These are phyloP conservation scores for Xylaria sp. DNA, from an alignment of 2,329 filamentous ascomycete species.

Conservation along the genomic window DNA sequence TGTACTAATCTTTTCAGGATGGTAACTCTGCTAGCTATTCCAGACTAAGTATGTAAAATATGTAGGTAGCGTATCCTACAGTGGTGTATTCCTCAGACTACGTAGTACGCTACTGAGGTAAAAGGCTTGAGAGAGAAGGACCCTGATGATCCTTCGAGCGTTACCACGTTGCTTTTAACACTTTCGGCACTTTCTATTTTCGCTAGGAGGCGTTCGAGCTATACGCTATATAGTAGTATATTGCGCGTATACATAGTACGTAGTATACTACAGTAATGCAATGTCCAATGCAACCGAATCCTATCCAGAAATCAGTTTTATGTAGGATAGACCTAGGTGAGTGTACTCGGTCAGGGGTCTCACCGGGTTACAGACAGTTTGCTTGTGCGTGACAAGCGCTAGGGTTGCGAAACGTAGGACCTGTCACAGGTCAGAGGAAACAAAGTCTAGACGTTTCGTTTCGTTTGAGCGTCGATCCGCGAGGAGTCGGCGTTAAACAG, in stretches of 20 bases:
- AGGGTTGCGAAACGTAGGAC: slow-evolving; percentile 26
- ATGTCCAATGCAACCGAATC: slow-evolving; percentile 11
- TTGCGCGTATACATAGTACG: slow-evolving; percentile 4
- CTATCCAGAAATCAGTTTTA: slow-evolving; percentile 7
- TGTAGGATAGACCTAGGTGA: slow-evolving; percentile 12
- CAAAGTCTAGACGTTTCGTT: slow-evolving; percentile 21
- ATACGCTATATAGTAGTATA: not conserved
- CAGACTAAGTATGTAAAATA: not conserved
- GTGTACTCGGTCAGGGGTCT: slow-evolving; percentile 9
- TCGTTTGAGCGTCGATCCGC: slow-evolving; percentile 10
- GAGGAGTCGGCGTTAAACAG: slow-evolving; percentile 14
- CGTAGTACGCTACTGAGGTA: slow-evolving; percentile 10
- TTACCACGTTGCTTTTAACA: not conserved
- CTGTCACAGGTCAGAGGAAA: slow-evolving; percentile 15
- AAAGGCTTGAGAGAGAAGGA: slow-evolving; percentile 30
- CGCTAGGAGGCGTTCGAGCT: slow-evolving; percentile 9
- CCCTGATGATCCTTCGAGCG: slow-evolving; percentile 32
- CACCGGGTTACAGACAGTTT: slow-evolving; percentile 13
- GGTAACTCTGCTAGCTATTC: slow-evolving; percentile 1
- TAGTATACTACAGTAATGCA: not conserved
- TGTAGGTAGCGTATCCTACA: not conserved
- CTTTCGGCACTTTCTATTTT: slow-evolving; percentile 12
- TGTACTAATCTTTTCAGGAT: slow-evolving; percentile 24
- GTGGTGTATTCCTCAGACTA: not conserved
- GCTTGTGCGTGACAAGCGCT: slow-evolving; percentile 18